Base-by-base conservation (phyloP, 192 early-diverging fungal genomes). In the Geranomyces michiganensis region DNA sequence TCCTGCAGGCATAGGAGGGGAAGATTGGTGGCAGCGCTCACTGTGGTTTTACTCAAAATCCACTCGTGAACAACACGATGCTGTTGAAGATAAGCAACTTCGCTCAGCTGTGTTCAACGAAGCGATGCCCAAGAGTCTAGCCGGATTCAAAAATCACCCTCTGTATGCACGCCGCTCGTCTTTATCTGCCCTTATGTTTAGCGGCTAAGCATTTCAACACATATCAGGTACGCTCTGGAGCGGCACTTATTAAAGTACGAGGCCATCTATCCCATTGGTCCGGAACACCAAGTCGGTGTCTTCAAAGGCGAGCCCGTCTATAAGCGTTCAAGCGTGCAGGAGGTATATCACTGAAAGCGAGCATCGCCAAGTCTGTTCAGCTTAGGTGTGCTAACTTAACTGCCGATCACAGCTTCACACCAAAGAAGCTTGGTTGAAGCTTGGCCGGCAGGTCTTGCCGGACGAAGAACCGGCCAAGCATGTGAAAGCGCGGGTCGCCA, bases 161-260 rank as follows among this genome's bases (percentile, higher is more conserved):
- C 72, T 92, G 84, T 94, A 86, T 32, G 62, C n/a, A n/a, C n/a
- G n/a, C n/a, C n/a, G n/a, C n/a, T n/a, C n/a, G n/a, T n/a, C n/a
- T n/a, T n/a, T n/a, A n/a, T n/a, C n/a, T n/a, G n/a, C n/a, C n/a
- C n/a, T n/a, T n/a, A n/a, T n/a, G n/a, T n/a, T n/a, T 60, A 9
- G 48, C 55, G 29, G 26, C 13, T 75, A 45, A 51, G 10, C 12
- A n/a, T 17, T 56, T 30, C 46, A 46, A 63, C 31, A 5, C 41
- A 24, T 56, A 46, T 6, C 68, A 89, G 88, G 15, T 94, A 90
- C 79, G 93, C 88, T 14, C 80, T 98, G 61, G 89, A 95, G 61
- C 82, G 94, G 48, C 93, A 97, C 67, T 68, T 93, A 14, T 90
- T 88, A 48, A 90, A 93, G 61, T 87, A 83, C 61, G 90, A 98